phyloP scores from a whole-genome alignment of 495 filamentous ascomycete species.

The Hypoxylon subgilvum region DNA sequence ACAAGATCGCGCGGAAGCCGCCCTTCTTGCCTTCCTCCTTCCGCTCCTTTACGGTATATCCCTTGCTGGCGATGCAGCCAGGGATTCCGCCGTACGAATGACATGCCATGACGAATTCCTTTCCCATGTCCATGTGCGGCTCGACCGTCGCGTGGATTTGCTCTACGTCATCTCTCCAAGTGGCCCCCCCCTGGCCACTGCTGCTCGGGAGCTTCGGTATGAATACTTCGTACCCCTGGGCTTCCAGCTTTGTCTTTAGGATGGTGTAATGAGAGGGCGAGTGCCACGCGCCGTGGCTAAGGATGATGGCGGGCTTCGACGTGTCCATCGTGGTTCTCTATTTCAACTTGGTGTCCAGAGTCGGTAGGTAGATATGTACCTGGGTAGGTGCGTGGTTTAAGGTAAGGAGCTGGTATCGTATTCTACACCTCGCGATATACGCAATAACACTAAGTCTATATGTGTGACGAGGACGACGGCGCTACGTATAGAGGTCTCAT shows the following conservation, averaged over 20 bases:
- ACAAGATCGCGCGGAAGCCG: slow-evolving; percentile 45
- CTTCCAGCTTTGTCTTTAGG: slow-evolving; percentile 16
- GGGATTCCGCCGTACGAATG: slow-evolving; percentile 41
- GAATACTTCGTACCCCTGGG: slow-evolving; percentile 10
- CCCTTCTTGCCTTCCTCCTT: slow-evolving; percentile 39
- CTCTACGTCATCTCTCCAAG: slow-evolving; percentile 27
- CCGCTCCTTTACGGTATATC: slow-evolving; percentile 37
- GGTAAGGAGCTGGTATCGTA: too few species aligned
- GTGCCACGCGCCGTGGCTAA: slow-evolving; percentile 16
- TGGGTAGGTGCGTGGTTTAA: too few species aligned
- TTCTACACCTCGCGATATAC: too few species aligned
- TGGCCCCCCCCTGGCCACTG: slow-evolving; percentile 1
- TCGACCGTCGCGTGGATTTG: slow-evolving; percentile 31
- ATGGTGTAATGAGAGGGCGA: slow-evolving; percentile 4
- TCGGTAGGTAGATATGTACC: not conserved
- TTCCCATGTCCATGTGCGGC: slow-evolving; percentile 38
- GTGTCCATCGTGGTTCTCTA: not conserved
- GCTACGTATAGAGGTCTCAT: too few species aligned
- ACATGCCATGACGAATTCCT: slow-evolving; percentile 34
- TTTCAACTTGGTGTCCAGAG: too few species aligned
- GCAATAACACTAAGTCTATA: too few species aligned
- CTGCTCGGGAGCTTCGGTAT: slow-evolving; percentile 13
- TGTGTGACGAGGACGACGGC: too few species aligned
- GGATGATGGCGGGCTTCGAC: slow-evolving; percentile 15
- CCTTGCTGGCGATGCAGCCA: slow-evolving; percentile 27